These are phyloP conservation scores for Termitomyces sp. DNA, from an alignment of 768 basidiomycete genomes.

Conservation along the genomic window DNA sequence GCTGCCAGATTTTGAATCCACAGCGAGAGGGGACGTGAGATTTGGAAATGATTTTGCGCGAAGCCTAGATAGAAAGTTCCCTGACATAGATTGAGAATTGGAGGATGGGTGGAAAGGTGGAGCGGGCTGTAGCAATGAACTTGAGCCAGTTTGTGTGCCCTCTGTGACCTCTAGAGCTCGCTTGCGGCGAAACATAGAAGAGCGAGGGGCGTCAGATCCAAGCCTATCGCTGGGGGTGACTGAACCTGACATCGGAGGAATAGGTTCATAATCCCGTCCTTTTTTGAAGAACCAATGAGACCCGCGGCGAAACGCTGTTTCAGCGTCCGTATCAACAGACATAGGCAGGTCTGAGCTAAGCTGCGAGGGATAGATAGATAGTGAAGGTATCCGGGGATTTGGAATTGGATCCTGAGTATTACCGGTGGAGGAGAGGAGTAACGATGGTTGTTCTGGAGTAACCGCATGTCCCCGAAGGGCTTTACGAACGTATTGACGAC, in stretches of 20 bases:
- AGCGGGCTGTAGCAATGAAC: neutral
- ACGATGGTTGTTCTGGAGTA: conserved; percentile 22
- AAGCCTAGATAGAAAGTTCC: conserved; percentile 41
- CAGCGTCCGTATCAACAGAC: conserved; percentile 79
- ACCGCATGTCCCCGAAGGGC: conserved; percentile 39
- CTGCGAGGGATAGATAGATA: conserved; percentile 31
- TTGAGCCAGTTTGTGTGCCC: conserved; percentile 1
- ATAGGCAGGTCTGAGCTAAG: conserved; percentile 53
- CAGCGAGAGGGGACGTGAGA: conserved; percentile 35
- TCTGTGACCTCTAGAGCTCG: conserved; percentile 44
- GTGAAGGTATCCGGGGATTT: conserved; percentile 17
- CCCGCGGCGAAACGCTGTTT: conserved; percentile 62
- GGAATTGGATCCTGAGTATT: conserved; percentile 9
- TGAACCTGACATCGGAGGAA: conserved; percentile 31
- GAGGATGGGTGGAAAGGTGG: conserved; percentile 1
- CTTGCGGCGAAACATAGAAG: conserved; percentile 44
- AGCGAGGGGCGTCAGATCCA: conserved; percentile 36
- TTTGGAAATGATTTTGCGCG: conserved; percentile 45
- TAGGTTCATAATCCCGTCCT: conserved; percentile 35
- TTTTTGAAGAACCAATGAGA: conserved; percentile 56
- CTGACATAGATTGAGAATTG: conserved; percentile 19
- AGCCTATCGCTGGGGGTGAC: conserved; percentile 31
- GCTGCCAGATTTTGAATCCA: conserved; percentile 20
- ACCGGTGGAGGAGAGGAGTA: conserved; percentile 19
- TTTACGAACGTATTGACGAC: conserved; percentile 70